Evolutionary conservation across 2,329 filamentous ascomycete genomes (phyloP), one percentile per base, ranked within the genome.

Genomic region (Aureobasidium mangrovei): DNA sequence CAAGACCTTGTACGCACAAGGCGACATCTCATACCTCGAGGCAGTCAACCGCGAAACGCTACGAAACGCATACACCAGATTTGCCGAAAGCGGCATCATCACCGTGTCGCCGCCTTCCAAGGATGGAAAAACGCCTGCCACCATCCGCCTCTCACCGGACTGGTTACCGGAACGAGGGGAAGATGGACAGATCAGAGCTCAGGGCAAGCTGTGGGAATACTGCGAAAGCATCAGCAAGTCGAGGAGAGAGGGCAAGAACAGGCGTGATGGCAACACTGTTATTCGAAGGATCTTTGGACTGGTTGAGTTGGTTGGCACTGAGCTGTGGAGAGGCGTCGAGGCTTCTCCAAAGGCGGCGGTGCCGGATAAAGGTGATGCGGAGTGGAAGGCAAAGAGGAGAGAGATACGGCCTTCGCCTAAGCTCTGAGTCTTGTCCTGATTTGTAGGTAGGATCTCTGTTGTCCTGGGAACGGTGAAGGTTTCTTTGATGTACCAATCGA

Each of bases 31-130:
- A 31, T 98, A 98, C 72, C 97, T 96, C 62, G 93, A 98, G 72
- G 91, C 93, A 2, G 91, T 98, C 60, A 98, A 98, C 75, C 96
- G 96, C 64, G 91, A 98, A 69, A 95, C 91, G 0, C 79, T 98
- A 55, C 95, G 93, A 66, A 98, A 98, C 69, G 86, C 91, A 0
- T 96, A 91, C 70, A 78, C 82, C 36, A 82, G 89, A 12, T 95
- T 95, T 64, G 84, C 91, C 62, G 89, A 96, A 64, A 91, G 97
- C 63, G 88, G 90, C 7, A 94, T 97, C 59, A 77, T 97, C 55
- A 35, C 36, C 28, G 74, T 87, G 42, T 79, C 91, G 0, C 77
- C 86, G 31, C 87, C 86, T 62, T 72, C 70, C 53, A 85, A 83
- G 62, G 84, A 85, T 58, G 62, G 77, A 32, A 85, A 85, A 60